Evolutionary conservation across 768 basidiomycete genomes (phyloP).

Genomic region (Suillus alpinus): DNA sequence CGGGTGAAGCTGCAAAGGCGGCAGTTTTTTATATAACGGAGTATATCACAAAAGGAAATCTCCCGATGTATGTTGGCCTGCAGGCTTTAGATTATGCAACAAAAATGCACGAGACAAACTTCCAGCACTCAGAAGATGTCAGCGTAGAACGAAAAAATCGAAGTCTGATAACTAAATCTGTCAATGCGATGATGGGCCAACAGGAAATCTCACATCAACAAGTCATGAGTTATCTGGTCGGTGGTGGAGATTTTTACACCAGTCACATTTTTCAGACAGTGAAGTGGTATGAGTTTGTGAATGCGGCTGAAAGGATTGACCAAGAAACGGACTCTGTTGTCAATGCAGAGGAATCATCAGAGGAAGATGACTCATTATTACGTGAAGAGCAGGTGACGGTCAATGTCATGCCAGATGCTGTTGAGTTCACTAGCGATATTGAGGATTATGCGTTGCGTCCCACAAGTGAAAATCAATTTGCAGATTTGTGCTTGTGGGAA

Average conservation of each 20-base stretch:
- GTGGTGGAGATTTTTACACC: slow-evolving; percentile 19
- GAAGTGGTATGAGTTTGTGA: neutral
- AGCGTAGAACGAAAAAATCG: neutral
- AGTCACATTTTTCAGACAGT: slow-evolving; percentile 4
- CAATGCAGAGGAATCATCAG: no score
- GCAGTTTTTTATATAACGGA: slow-evolving; percentile 34
- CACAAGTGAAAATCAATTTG: neutral
- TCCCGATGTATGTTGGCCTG: slow-evolving; percentile 17
- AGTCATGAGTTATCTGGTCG: slow-evolving; percentile 26
- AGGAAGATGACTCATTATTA: no score
- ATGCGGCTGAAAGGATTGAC: neutral
- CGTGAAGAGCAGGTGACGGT: neutral
- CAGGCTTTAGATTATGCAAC: slow-evolving; percentile 13
- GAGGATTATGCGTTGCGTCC: neutral
- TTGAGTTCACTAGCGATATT: no score
- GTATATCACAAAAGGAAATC: slow-evolving; percentile 31
- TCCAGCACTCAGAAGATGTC: no score
- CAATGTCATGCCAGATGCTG: neutral
- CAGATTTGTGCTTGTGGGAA: neutral
- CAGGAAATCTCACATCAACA: slow-evolving; percentile 31
- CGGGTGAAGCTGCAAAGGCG: slow-evolving; percentile 26
- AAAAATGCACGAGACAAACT: neutral
- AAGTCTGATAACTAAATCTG: slow-evolving; percentile 4
- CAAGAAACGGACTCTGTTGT: no score
- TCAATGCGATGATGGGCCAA: slow-evolving; percentile 16